phyloP scores from a whole-genome alignment of 2,329 filamentous ascomycete genomes.

The Canariomyces notabilis region DNA sequence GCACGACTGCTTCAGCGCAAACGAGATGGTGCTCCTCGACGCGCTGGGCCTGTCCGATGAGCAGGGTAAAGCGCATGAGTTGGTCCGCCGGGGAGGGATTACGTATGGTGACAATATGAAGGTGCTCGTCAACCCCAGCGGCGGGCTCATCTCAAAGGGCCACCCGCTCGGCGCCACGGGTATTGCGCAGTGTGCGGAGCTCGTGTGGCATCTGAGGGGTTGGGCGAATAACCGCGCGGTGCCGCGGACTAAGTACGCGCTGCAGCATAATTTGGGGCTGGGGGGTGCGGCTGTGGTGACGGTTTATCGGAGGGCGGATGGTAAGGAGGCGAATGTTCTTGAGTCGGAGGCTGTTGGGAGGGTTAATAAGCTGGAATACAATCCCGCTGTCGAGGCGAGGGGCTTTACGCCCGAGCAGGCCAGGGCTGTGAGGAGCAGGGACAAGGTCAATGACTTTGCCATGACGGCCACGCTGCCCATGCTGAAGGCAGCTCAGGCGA shows the following conservation, averaged over 20 bases:
- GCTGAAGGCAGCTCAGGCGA: slow-evolving; percentile 58
- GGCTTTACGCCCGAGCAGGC: slow-evolving; percentile 80
- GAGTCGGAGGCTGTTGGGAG: slow-evolving; percentile 60
- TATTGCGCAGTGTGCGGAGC: slow-evolving; percentile 90
- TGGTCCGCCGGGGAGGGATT: slow-evolving; percentile 81
- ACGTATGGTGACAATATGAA: slow-evolving; percentile 85
- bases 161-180: slow-evolving; percentile 92
- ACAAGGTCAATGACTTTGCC: slow-evolving; percentile 64
- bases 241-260: slow-evolving; percentile 61
- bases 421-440: slow-evolving; percentile 64
- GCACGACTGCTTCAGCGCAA: slow-evolving; percentile 95
- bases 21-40: slow-evolving; percentile 88
- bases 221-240: slow-evolving; percentile 89
- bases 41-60: slow-evolving; percentile 74
- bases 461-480: slow-evolving; percentile 60
- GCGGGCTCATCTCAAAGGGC: slow-evolving; percentile 91
- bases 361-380: slow-evolving; percentile 73
- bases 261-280: slow-evolving; percentile 91
- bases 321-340: slow-evolving; percentile 56
- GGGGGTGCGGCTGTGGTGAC: slow-evolving; percentile 88
- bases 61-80: slow-evolving; percentile 82
- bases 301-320: slow-evolving; percentile 81
- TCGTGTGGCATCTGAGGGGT: slow-evolving; percentile 91
- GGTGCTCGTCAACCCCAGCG: slow-evolving; percentile 86
- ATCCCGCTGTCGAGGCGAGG: slow-evolving; percentile 83